A percentile compares a stretch with the other conserved stretches of the same genome.
Conservation (phyloP, 2,329 filamentous ascomycete species). For the Dactylellina parvicollis region DNA sequence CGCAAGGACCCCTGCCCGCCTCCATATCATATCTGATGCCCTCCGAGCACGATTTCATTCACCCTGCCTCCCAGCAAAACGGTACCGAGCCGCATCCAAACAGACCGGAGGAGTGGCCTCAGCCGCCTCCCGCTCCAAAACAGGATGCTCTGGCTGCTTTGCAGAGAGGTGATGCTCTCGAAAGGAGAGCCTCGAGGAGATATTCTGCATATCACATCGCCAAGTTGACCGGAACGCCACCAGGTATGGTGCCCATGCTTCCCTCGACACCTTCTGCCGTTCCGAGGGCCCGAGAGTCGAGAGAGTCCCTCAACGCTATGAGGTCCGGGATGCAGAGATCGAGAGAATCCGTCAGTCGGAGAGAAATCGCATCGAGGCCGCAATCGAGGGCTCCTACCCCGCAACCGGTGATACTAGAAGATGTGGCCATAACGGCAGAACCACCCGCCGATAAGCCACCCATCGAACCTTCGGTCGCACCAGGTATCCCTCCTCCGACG, state of each 20-base stretch:
- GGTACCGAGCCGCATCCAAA: conserved; percentile 16
- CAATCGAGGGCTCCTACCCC: conserved; percentile 30
- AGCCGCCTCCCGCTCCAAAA: conserved; percentile 81
- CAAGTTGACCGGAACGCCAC: conserved; percentile 84
- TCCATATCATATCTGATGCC: conserved; percentile 46
- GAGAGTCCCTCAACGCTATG: conserved; percentile 57
- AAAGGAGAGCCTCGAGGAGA: conserved; percentile 87
- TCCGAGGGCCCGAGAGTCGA: conserved; percentile 57
- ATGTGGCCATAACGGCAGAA: neutral
- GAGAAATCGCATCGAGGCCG: conserved; percentile 18
- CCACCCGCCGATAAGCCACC: conserved; percentile 1
- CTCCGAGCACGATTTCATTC: conserved; percentile 45
- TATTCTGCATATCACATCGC: conserved; percentile 98
- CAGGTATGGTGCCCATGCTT: conserved; percentile 85
- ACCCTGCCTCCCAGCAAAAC: conserved; percentile 13
- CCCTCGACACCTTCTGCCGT: conserved; percentile 66
- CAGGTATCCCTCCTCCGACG: neutral
- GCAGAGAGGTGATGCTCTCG: conserved; percentile 89
- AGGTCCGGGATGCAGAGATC: conserved; percentile 42
- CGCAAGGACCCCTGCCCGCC: conserved; percentile 47
- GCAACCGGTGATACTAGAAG: conserved; percentile 29
- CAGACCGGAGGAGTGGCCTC: conserved; percentile 66
- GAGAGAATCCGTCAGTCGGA: conserved; percentile 12
- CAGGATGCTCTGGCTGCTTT: conserved; percentile 90
- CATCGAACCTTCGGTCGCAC: neutral